phyloP scores from a whole-genome alignment of 176 grass and related monocot genomes.

The Chloris gayana region DNA sequence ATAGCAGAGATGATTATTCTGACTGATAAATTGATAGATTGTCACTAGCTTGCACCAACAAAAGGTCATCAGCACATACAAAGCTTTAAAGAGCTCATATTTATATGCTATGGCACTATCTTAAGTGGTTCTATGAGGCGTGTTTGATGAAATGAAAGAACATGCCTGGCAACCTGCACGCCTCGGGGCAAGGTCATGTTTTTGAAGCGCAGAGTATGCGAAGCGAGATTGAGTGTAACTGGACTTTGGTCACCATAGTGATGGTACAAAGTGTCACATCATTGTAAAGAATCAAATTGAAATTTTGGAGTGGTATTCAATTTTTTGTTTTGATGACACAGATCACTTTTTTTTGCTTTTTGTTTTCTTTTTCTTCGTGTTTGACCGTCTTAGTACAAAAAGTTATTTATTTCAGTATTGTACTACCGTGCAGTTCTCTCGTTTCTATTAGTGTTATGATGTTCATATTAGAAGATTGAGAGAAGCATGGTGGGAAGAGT shows the following conservation, averaged over 20 bases:
- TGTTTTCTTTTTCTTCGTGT: background rate
- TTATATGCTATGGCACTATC: conserved; percentile 2
- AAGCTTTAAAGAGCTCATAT: conserved; percentile 30
- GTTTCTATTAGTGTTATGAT: background rate
- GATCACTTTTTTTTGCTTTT: conserved; percentile 28
- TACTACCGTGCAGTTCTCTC: conserved; percentile 6
- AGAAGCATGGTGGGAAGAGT: conserved; percentile 4
- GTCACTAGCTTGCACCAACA: conserved; percentile 44
- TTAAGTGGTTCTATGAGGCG: conserved; percentile 20
- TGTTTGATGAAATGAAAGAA: conserved; percentile 25
- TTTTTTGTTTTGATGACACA: conserved; percentile 51
- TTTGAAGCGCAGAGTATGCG: conserved; percentile 22
- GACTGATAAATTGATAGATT: conserved; percentile 49
- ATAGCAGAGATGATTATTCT: conserved; percentile 64
- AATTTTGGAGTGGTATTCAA: conserved; percentile 31
- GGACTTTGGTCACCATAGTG: conserved; percentile 33
- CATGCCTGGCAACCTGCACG: background rate
- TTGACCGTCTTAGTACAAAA: conserved; percentile 52
- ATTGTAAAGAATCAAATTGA: conserved; percentile 47
- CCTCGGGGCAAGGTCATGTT: background rate
- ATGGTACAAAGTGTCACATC: conserved; percentile 36
- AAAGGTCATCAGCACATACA: conserved; percentile 31
- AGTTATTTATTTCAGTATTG: conserved; percentile 40
- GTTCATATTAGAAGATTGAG: background rate
- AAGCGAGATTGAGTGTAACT: conserved; percentile 40